Evolutionary conservation across 352 stramenopile species (phyloP), one percentile per base, ranked within the genome.

Genomic region (Pythium biforme): DNA sequence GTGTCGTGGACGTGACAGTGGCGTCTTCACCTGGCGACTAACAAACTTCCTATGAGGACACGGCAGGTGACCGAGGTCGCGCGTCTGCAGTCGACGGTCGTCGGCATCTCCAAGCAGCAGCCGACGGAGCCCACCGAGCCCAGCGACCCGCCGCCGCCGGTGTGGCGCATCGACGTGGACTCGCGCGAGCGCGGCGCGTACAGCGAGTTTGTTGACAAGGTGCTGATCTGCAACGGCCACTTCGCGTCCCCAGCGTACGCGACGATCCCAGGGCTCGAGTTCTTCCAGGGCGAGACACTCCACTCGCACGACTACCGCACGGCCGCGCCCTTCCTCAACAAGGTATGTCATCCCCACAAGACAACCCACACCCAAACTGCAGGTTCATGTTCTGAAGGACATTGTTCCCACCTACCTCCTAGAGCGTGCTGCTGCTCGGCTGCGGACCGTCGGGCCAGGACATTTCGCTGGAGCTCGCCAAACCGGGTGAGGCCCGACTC

Each of bases 191-290:
- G 72, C 17, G 74, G 70, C 1, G 54, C 62, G 10, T 91, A 93
- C 62, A 75, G 72, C n/a, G 84, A 92, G 60, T 41, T 62, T 0
- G 76, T 94, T 14, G 84, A 94, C 76, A 86, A 88, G 39, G 61
- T 94, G 14, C 62, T 94, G 10, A 59, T 94, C 25, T 92, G 82
- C 71, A 92, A 92, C 47, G 84, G 84, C 27, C 84, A 94, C 53
- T 94, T 94, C 40, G 79, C 82, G 25, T 66, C 75, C 53, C 82
- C 82, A 7, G 79, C 75, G 14, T 72, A 74, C 20, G 69, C 74
- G 2, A 29, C 37, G 2, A 87, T 92, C 59, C 66, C 73, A 17
- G 81, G 84, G 17, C 67, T 82, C 20, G 79, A 92, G 51, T 49
- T 83, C 52, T 76, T 76, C 47, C 55, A 65, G n/a, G 69, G 69